Evolutionary conservation across 495 filamentous ascomycete species (phyloP), one percentile per base, ranked within the genome.

Genomic region (Friedmanniomyces simplex): DNA sequence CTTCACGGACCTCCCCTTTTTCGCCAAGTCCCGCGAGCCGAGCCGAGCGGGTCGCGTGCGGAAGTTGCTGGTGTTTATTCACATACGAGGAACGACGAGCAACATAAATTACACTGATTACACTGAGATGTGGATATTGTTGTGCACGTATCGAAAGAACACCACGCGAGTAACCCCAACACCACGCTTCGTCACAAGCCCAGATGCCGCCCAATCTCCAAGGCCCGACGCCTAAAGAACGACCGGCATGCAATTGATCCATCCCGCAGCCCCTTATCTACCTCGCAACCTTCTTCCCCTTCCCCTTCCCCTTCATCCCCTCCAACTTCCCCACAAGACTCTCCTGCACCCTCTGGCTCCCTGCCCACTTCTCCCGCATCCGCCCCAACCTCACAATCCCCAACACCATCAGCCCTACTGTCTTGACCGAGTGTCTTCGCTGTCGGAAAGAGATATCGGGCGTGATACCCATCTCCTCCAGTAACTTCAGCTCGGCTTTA

Each of bases 401-500:
- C 30, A 79, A 65, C n/a, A 85, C 75, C 57, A 75, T 69, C 1
- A 73, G 71, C 8, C 75, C 73, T 18, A 78, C 79, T 18, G 72
- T 71, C 54, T 74, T 74, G 18, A 86, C 60, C 11, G 69, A 69
- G 3, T 66, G 70, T 49, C 68, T 74, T 57, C 68, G 72, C 51
- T 72, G 65, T 22, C 66, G 65, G 47, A 70, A 58, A 2, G 72
- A 68, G 7, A 66, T 62, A 52, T 74, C 69, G 11, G 77, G 73
- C 54, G 77, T 77, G 63, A 87, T 79, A 50, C 86, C 84, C 77
- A 95, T 94, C 56, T 84, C 78, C 57, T 82, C 77, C 55, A 97
- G 82, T 68, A 95, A 84, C 41, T 81, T 79, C 32, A 98, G 80
- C 67, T 96, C 88, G 60, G 86, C 88, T 71, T 91, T 84, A 76